Percentiles rank a stretch among this genome's conserved stretches.
Evolutionary conservation across 306 rosid species (phyloP).

Genomic region (Amphicarpaea edgeworthii): DNA sequence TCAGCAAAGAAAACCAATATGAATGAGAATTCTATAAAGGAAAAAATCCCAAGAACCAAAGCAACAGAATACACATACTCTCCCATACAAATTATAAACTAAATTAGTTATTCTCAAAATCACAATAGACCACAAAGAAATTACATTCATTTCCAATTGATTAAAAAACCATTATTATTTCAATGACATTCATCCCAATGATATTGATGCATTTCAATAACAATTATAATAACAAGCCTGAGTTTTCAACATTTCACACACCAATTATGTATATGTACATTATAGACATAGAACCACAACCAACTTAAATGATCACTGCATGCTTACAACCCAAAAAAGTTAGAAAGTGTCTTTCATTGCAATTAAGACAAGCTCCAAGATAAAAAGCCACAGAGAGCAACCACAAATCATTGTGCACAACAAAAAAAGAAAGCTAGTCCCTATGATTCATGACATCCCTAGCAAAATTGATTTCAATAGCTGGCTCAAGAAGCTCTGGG

Average conservation of each 20-base stretch:
- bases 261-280: conserved; percentile 9
- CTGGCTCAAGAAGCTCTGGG: conserved; percentile 99
- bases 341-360: conserved; percentile 76
- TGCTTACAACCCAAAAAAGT: conserved; percentile 1
- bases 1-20: conserved; percentile 14
- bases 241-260: background rate
- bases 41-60: conserved; percentile 20
- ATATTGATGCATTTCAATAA: conserved; percentile 8
- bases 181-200: background rate
- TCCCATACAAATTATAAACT: background rate
- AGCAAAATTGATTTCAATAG: conserved; percentile 96
- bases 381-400: conserved; percentile 97
- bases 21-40: conserved; percentile 27
- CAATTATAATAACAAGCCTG: background rate
- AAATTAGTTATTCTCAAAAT: background rate
- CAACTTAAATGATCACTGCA: conserved; percentile 4
- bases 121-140: conserved; percentile 23
- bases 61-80: conserved; percentile 15
- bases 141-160: background rate
- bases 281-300: conserved; percentile 7
- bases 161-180: conserved; percentile 17
- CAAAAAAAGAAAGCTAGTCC: conserved; percentile 96
- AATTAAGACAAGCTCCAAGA: conserved; percentile 93
- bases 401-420: conserved; percentile 98
- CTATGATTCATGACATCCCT: conserved; percentile 95